Evolutionary conservation across 1,284 basidiomycete genomes (phyloP), one percentile per base, ranked within the genome.

Genomic region (Fistulinella cinereoalba): DNA sequence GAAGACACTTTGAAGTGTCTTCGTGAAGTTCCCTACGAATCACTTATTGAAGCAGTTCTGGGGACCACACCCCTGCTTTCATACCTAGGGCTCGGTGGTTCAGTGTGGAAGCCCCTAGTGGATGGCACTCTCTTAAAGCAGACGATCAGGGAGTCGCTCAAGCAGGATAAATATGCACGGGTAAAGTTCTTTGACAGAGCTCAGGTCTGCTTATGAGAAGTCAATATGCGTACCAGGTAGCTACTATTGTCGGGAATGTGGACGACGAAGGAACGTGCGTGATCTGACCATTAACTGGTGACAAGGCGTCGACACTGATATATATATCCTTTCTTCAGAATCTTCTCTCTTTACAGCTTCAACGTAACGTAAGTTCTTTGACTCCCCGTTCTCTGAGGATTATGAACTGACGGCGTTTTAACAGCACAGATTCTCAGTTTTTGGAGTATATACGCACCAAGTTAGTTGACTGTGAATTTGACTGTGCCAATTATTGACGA

Each of bases 1-100:
- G 39, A 41, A 0, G 69, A 75, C 49, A 69, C 70, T 0, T 56
- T 78, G 23, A 47, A 64, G 18, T 79, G 75, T 42, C 63, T 79
- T 36, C 67, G 72, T n/a, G 49, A 48, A 12, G 66, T 66, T 1
- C 64, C 69, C 2, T 60, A 53, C 18, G 9, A 53, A 34, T 21
- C 46, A 4, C 44, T 60, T 19, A 0, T 44, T 4, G 21, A 53
- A 13, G 47, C 47, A 3, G 47, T 53, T 8, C 8, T 47, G 37
- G 33, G 47, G 37, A 51, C 47, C 1, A 11, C 44, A 23, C n/a
- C 42, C 4, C 5, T 60, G 1, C 32, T 59, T 38, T 59, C 55
- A 2, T 59, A 59, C 29, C 43, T 45, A 16, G 36, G 44, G 4
- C 27, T 50, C 9, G 56, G 52, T 21, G 12, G 6, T 4, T 46